Evolutionary conservation across 192 early-diverging fungal species (phyloP), one percentile per base, ranked within the genome.

Genomic region (Coemansia sp.): DNA sequence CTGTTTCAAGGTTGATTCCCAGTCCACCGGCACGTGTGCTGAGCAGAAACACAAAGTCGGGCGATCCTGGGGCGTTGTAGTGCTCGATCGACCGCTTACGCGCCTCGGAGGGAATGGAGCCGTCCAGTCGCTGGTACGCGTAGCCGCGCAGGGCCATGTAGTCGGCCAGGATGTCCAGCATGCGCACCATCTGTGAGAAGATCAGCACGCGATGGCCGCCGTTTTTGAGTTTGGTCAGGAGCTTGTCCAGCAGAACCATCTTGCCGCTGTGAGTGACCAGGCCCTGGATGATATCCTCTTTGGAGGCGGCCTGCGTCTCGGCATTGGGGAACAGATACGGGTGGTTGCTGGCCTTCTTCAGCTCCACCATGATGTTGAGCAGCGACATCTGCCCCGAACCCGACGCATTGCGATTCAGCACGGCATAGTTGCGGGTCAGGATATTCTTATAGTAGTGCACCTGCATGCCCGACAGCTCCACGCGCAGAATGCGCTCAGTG

Each of bases 271-370:
- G 93, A 37, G 72, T 82, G 39, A 99, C 80, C 20, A 98, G 67
- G 0, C 87, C 94, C 14, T 81, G 80, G 32, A 96, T 65, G 50
- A 87, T 83, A 24, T 93, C 91, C 10, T 92, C 85, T 18, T 83
- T 79, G 37, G 53, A 53, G 1, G 56, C 64, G 8, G 80, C 79
- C n/a, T 58, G 41, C 5, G 65, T 59, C 72, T 93, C 91, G 10
- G 89, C 86, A 40, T 83, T 80, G 9, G 87, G 87, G 34, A 94
- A 89, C 50, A 99, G 66, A 50, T 85, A 98, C 19, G 97, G 94
- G 58, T 99, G 94, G 72, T 99, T 97, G 43, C 89, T 87, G 35
- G 89, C 93, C 64, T 98, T 98, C 73, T 96, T 96, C 26, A 99
- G 80, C 78, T 98, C 92, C 64, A 91, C 94, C 50, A 89, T 88